Evolutionary conservation across 129 eudicot genomes (phyloP).

Genomic region (Oenanthe sinensis): DNA sequence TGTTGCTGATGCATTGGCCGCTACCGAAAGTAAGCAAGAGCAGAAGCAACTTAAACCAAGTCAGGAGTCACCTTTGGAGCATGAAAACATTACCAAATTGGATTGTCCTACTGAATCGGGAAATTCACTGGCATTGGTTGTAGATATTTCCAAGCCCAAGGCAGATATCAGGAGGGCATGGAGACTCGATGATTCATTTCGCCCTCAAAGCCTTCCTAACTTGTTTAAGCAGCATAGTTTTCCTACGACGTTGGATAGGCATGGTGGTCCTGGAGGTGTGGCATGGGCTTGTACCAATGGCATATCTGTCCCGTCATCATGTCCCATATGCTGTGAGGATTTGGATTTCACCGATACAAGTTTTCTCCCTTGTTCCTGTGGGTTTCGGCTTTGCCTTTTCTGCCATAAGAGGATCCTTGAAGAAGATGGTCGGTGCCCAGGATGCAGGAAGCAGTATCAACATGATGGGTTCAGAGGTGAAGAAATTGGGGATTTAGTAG

Average conservation of each 20-base stretch:
- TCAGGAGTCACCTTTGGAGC: slow-evolving; percentile 25
- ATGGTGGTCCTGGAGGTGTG: slow-evolving; percentile 26
- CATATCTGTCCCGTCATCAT: slow-evolving; percentile 42
- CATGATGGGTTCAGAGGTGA: slow-evolving; percentile 16
- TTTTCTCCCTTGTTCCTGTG: slow-evolving; percentile 84
- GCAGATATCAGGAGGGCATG: slow-evolving; percentile 41
- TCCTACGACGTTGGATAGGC: slow-evolving; percentile 45
- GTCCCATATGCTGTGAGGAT: slow-evolving; percentile 93
- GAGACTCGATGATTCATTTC: slow-evolving; percentile 71
- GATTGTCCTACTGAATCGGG: slow-evolving; percentile 8
- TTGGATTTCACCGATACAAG: slow-evolving; percentile 69
- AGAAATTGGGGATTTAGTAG: slow-evolving; percentile 30
- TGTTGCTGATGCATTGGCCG: slow-evolving; percentile 72
- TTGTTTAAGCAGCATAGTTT: slow-evolving; percentile 56
- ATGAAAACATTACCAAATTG: slow-evolving; percentile 12
- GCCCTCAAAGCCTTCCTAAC: slow-evolving; percentile 75
- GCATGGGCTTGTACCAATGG: slow-evolving; percentile 31
- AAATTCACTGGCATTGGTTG: background rate
- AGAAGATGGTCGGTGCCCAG: slow-evolving; percentile 78
- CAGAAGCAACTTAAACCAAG: slow-evolving; percentile 20
- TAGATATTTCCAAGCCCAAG: slow-evolving; percentile 15
- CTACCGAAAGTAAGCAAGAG: slow-evolving; percentile 37
- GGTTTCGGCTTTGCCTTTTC: slow-evolving; percentile 84
- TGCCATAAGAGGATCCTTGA: slow-evolving; percentile 87
- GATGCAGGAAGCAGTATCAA: slow-evolving; percentile 72